Evolutionary conservation across 345 rosid species (phyloP).

Genomic region (Eutrema yunnanense): DNA sequence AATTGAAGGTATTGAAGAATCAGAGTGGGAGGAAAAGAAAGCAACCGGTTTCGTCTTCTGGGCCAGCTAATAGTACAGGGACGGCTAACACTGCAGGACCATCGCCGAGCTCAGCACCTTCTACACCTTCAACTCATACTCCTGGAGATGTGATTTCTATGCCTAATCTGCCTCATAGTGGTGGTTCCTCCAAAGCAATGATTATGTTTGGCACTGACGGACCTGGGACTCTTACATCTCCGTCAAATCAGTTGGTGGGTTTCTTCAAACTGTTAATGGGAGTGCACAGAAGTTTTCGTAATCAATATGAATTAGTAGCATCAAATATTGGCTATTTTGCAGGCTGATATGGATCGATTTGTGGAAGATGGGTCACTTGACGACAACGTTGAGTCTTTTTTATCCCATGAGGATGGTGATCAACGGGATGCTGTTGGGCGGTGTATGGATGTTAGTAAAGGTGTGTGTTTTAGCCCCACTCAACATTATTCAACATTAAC

Average conservation of each 20-base stretch:
- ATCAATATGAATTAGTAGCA: background rate
- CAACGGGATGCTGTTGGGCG: slow-evolving; percentile 73
- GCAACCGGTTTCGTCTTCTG: slow-evolving; percentile 97
- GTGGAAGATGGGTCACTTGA: slow-evolving; percentile 97
- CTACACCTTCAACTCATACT: slow-evolving; percentile 96
- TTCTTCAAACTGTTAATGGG: slow-evolving; percentile 4
- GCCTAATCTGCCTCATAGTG: slow-evolving; percentile 80
- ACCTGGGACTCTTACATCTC: slow-evolving; percentile 76
- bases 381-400: slow-evolving; percentile 94
- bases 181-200: slow-evolving; percentile 78
- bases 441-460: slow-evolving; percentile 76
- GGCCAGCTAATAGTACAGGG: slow-evolving; percentile 98
- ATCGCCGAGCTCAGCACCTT: slow-evolving; percentile 98
- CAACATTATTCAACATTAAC: background rate
- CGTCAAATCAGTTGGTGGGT: slow-evolving; percentile 91
- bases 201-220: slow-evolving; percentile 72
- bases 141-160: slow-evolving; percentile 92
- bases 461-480: slow-evolving; percentile 13
- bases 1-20: slow-evolving; percentile 76
- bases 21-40: slow-evolving; percentile 95
- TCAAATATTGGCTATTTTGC: slow-evolving; percentile 30
- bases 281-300: background rate
- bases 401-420: slow-evolving; percentile 83
- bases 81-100: slow-evolving; percentile 98
- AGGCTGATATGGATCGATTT: slow-evolving; percentile 92